Evolutionary conservation across 2,329 filamentous ascomycete species (phyloP).

Genomic region (Pyrenochaeta sp.): DNA sequence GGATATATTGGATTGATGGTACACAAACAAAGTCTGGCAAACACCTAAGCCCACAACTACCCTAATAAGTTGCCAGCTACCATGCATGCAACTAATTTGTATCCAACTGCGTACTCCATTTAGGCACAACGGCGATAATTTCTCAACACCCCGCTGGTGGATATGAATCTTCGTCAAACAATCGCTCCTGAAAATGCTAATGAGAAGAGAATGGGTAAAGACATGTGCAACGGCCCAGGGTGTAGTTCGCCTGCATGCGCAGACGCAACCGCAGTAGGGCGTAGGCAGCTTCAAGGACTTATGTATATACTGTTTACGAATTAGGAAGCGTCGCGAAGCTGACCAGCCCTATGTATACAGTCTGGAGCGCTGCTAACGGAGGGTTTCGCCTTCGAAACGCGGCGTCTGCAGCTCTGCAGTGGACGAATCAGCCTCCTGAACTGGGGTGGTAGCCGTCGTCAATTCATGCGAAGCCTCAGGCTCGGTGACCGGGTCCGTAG

Average conservation of each 20-base stretch:
- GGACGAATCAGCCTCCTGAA: constrained; percentile 31
- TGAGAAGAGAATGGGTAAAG: constrained; percentile 26
- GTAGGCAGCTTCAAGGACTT: not conserved
- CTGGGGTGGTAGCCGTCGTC: constrained; percentile 19
- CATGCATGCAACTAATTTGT: constrained; percentile 22
- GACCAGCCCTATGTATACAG: not conserved
- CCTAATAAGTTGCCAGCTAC: constrained; percentile 11
- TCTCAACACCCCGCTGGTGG: constrained; percentile 39
- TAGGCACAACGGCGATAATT: constrained; percentile 13
- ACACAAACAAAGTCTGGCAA: constrained; percentile 18
- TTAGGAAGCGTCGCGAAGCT: constrained; percentile 1
- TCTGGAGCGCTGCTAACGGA: constrained; percentile 23
- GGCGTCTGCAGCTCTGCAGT: constrained; percentile 34
- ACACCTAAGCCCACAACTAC: not conserved
- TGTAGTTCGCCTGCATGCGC: not conserved
- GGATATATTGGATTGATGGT: constrained; percentile 23
- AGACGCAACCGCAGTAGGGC: not conserved
- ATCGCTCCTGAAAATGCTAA: constrained; percentile 49
- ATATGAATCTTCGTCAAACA: constrained; percentile 39
- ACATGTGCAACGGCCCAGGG: not conserved
- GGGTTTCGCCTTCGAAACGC: constrained; percentile 28
- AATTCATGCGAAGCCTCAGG: constrained; percentile 10
- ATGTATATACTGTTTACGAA: not conserved
- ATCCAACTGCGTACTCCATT: constrained; percentile 25
- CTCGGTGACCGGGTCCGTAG: constrained; percentile 8